phyloP scores from a whole-genome alignment of 139 green algal species.

The Tetraselmis striata region DNA sequence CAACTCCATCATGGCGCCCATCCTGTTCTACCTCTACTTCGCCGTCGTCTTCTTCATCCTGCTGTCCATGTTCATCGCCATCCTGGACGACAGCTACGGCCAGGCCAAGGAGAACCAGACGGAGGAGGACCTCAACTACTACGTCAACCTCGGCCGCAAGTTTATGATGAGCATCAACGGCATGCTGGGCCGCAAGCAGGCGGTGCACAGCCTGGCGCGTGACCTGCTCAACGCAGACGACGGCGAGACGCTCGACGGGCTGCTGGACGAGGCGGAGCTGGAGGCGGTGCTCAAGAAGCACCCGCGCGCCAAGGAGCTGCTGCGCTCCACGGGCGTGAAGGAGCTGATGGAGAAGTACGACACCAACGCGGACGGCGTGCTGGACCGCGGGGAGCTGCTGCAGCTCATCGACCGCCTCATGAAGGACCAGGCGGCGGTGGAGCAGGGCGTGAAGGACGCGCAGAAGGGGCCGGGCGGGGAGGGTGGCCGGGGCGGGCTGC shows the following conservation, averaged over 20 bases:
- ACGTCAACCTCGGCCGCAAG: neutral
- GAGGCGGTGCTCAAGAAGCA: conserved; percentile 4
- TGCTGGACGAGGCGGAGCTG: conserved; percentile 10
- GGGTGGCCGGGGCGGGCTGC: neutral
- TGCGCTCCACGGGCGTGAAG: neutral
- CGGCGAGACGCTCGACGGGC: neutral
- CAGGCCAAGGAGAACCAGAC: conserved; percentile 25
- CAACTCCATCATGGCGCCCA: conserved; percentile 24
- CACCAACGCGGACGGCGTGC: conserved; percentile 6
- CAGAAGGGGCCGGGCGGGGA: neutral
- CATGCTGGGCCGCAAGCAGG: conserved; percentile 7
- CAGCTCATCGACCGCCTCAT: neutral
- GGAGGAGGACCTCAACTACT: conserved; percentile 9
- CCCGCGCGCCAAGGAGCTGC: conserved; percentile 1
- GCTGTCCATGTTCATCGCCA: conserved; percentile 35
- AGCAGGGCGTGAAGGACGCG: neutral
- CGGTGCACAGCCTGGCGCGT: conserved; percentile 11
- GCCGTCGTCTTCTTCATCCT: conserved; percentile 27
- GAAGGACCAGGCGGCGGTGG: neutral
- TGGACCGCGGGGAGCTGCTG: conserved; percentile 3
- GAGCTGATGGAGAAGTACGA: conserved; percentile 18
- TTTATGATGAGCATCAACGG: conserved; percentile 19
- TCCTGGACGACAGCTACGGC: conserved; percentile 26
- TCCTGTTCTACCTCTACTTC: conserved; percentile 29
- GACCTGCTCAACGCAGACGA: conserved; percentile 11